phyloP scores from a whole-genome alignment of 257 asterid genomes.

The Ophiorrhiza pumila region DNA sequence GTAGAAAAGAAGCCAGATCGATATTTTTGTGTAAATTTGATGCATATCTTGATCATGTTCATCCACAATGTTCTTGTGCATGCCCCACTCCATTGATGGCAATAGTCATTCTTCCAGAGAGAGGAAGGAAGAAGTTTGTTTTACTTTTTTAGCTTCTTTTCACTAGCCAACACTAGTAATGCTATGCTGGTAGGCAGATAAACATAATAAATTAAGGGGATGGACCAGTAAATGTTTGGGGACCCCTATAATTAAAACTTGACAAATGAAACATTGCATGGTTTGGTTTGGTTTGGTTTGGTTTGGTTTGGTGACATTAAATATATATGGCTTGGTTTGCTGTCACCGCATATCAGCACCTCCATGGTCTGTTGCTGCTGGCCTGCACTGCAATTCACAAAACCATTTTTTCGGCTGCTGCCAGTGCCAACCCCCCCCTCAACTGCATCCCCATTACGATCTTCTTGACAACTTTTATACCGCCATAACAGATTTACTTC shows the following conservation, averaged over 20 bases:
- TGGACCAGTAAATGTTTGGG: conserved; percentile 3
- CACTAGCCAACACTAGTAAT: background rate
- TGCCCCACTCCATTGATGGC: background rate
- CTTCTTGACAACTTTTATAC: background rate
- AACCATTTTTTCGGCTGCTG: background rate
- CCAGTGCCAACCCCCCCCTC: background rate
- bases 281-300: background rate
- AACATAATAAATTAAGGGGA: background rate
- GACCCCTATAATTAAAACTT: background rate
- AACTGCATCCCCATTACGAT: background rate
- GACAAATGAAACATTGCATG: background rate
- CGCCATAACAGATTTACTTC: background rate
- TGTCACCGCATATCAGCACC: background rate
- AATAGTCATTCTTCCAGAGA: background rate
- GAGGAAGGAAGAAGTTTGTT: background rate
- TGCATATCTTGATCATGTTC: too few relatives aligned
- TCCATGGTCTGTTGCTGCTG: background rate
- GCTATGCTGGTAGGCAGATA: background rate
- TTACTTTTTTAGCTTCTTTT: too few relatives aligned
- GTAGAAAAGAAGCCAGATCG: too few relatives aligned
- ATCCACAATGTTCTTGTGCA: background rate
- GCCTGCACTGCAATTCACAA: background rate
- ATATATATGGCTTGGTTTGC: background rate
- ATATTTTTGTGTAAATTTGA: background rate
- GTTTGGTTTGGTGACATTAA: conserved; percentile 2